phyloP scores from a whole-genome alignment of 495 filamentous ascomycete genomes.

The Podospora fimiseda region DNA sequence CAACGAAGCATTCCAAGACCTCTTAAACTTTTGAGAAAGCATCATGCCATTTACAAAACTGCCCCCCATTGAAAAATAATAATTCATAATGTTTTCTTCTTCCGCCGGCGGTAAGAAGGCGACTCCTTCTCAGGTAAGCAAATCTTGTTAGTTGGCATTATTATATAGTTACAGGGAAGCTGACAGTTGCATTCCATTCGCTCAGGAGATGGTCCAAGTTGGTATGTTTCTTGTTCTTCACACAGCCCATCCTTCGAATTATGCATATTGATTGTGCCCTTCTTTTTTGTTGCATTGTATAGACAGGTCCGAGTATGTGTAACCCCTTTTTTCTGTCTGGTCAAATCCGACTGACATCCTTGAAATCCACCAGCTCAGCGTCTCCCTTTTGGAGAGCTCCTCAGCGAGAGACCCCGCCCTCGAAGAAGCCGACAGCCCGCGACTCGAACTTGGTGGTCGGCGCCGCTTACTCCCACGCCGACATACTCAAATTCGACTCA shows the following conservation, averaged over 20 bases:
- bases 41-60: not conserved
- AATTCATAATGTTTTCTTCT: conserved; percentile 48
- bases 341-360: conserved; percentile 8
- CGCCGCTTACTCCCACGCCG: conserved; percentile 92
- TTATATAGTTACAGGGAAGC: too few species aligned
- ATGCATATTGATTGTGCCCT: conserved; percentile 23
- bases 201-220: conserved; percentile 99
- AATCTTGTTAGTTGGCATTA: conserved; percentile 2
- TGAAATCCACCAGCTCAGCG: conserved; percentile 47
- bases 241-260: conserved; percentile 2
- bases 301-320: conserved; percentile 59
- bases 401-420: conserved; percentile 42
- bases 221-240: conserved; percentile 52
- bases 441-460: conserved; percentile 80
- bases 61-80: not conserved
- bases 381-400: conserved; percentile 87
- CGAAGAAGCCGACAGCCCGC: conserved; percentile 47
- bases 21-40: not conserved
- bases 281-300: conserved; percentile 7
- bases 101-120: conserved; percentile 60
- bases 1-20: not conserved
- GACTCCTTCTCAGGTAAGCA: conserved; percentile 62
- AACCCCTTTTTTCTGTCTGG: not conserved
- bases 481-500: conserved; percentile 80
- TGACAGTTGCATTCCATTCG: too few species aligned